phyloP scores from a whole-genome alignment of 2,329 filamentous ascomycete genomes.

The Nannizziopsis barbatae region DNA sequence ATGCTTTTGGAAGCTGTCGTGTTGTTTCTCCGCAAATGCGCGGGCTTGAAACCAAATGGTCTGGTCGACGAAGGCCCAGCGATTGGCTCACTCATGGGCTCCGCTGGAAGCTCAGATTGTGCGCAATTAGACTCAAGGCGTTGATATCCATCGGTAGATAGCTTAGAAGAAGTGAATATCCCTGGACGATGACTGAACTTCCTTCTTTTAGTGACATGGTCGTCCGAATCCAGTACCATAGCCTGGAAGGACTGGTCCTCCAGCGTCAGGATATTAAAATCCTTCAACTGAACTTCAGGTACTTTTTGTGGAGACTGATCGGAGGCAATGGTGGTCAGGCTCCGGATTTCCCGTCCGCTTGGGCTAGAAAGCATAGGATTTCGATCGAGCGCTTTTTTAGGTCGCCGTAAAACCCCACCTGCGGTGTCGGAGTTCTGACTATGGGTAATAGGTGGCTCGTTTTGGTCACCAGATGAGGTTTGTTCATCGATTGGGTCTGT shows the following conservation, averaged over 20 bases:
- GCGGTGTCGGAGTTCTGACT: background rate
- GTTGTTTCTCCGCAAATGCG: background rate
- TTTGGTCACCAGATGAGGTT: constrained; percentile 1
- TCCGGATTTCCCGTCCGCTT: constrained; percentile 28
- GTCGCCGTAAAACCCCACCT: background rate
- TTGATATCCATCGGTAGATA: background rate
- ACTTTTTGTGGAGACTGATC: constrained; percentile 28
- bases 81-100: background rate
- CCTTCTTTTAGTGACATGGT: constrained; percentile 29
- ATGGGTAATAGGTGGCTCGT: constrained; percentile 2
- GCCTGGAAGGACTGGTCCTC: constrained; percentile 33
- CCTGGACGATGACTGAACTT: constrained; percentile 26
- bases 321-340: constrained; percentile 34
- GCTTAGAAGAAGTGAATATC: constrained; percentile 10
- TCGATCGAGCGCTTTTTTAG: constrained; percentile 7
- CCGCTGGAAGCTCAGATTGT: background rate
- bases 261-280: constrained; percentile 28
- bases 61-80: background rate
- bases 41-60: background rate
- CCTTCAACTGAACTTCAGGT: constrained; percentile 22
- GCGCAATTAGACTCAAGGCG: background rate
- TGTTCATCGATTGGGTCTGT: background rate
- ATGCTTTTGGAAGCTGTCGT: constrained; percentile 17
- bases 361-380: constrained; percentile 29
- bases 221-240: constrained; percentile 25